phyloP scores from a whole-genome alignment of 2,329 filamentous ascomycete species.

The Apiospora saccharicola region DNA sequence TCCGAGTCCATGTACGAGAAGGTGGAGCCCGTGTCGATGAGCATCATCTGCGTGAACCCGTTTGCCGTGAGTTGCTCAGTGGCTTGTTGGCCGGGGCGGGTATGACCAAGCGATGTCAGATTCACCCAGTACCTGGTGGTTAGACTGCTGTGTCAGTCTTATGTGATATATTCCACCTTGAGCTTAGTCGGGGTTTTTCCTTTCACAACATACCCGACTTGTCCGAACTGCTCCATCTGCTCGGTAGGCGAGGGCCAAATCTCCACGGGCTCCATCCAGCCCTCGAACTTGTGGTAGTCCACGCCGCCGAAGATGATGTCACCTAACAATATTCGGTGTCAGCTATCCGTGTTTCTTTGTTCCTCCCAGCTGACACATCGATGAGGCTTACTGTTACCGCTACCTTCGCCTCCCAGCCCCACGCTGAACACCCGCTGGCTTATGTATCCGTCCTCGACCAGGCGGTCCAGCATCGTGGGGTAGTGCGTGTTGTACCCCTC shows the following conservation, averaged over 20 bases:
- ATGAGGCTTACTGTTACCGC: slow-evolving; percentile 40
- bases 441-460: slow-evolving; percentile 43
- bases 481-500: slow-evolving; percentile 45
- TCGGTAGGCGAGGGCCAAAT: slow-evolving; percentile 46
- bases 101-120: slow-evolving; percentile 45
- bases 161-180: background rate
- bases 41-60: slow-evolving; percentile 50
- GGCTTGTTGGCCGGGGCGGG: slow-evolving; percentile 36
- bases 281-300: slow-evolving; percentile 52
- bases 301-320: slow-evolving; percentile 56
- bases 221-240: slow-evolving; percentile 42
- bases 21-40: slow-evolving; percentile 70
- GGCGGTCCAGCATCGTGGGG: slow-evolving; percentile 44
- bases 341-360: background rate
- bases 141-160: background rate
- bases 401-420: slow-evolving; percentile 43
- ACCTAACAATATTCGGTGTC: slow-evolving; percentile 32
- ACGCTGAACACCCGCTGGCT: slow-evolving; percentile 47
- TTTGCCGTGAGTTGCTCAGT: slow-evolving; percentile 31
- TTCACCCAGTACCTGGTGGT: slow-evolving; percentile 46
- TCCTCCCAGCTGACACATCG: fast-evolving
- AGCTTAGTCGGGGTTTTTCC: background rate
- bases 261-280: slow-evolving; percentile 42
- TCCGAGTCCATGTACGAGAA: slow-evolving; percentile 68
- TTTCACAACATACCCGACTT: slow-evolving; percentile 40